Percentiles rank a stretch among this genome's conserved stretches.
These are phyloP conservation scores for Sugiyamaella americana DNA, from an alignment of 805 yeast species.

Conservation along the genomic window DNA sequence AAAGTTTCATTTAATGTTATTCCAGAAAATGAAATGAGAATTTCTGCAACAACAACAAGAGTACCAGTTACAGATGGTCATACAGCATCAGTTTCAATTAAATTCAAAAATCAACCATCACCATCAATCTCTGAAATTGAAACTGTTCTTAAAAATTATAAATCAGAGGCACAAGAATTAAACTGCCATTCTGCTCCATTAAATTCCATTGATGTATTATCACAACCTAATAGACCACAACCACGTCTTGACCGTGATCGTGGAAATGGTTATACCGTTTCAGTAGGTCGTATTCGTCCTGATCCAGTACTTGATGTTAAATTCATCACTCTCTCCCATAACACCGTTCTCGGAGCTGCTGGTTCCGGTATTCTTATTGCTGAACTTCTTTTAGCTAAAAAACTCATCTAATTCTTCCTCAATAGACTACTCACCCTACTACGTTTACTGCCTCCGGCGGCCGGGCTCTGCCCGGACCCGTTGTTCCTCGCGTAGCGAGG, in stretches of 20 bases:
- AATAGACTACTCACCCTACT: too few species aligned
- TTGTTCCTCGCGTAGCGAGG: not conserved
- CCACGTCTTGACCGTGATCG: slow-evolving; percentile 96
- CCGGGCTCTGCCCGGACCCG: not conserved
- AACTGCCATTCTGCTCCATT: slow-evolving; percentile 91
- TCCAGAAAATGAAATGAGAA: slow-evolving; percentile 65
- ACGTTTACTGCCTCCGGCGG: slow-evolving; percentile 1
- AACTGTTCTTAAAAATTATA: slow-evolving; percentile 60
- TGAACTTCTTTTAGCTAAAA: slow-evolving; percentile 75
- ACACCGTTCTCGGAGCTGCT: slow-evolving; percentile 97
- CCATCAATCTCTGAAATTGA: slow-evolving; percentile 82
- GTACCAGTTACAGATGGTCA: slow-evolving; percentile 98
- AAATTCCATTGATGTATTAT: slow-evolving; percentile 85
- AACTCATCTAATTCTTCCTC: slow-evolving; percentile 45
- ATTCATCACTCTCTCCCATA: slow-evolving; percentile 96
- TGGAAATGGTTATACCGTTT: slow-evolving; percentile 88
- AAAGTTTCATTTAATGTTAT: slow-evolving; percentile 51
- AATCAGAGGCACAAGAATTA: slow-evolving; percentile 72
- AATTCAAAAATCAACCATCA: slow-evolving; percentile 74
- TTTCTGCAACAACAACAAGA: slow-evolving; percentile 94
- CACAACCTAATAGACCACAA: slow-evolving; percentile 91
- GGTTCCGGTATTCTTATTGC: slow-evolving; percentile 97
- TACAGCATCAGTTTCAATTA: slow-evolving; percentile 86
- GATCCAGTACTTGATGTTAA: slow-evolving; percentile 91
- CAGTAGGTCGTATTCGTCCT: slow-evolving; percentile 90